Conservation (phyloP, 345 rosid genomes). For the Citrus mangshanensis region DNA sequence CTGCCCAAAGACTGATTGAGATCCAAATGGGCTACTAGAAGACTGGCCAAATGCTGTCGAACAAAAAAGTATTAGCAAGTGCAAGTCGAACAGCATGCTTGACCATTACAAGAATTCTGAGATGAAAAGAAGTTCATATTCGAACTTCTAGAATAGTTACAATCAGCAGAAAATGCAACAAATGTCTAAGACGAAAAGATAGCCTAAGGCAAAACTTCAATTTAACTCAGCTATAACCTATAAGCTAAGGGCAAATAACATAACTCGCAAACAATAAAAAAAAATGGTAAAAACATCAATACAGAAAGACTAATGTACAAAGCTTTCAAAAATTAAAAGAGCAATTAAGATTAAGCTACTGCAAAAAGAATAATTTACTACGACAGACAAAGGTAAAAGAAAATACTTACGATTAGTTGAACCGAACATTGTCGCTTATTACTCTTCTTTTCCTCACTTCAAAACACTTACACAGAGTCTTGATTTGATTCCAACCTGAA, state of each 20-base stretch:
- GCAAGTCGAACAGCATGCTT: background rate
- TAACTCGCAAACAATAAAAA: background rate
- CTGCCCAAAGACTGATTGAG: conserved; percentile 75
- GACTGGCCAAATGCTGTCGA: conserved; percentile 82
- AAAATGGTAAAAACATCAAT: background rate
- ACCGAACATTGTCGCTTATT: conserved; percentile 45
- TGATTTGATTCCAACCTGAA: conserved; percentile 17
- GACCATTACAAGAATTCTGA: background rate
- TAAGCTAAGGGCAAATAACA: background rate
- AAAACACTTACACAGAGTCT: background rate
- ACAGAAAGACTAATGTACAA: background rate
- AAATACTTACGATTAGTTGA: conserved; percentile 51
- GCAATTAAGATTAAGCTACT: background rate
- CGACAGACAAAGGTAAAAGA: conserved; percentile 1
- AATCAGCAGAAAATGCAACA: background rate
- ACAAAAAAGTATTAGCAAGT: background rate
- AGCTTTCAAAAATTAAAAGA: background rate
- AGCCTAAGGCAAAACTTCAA: background rate
- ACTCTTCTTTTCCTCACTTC: conserved; percentile 9
- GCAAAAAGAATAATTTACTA: background rate
- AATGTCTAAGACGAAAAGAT: background rate
- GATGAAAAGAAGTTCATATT: too few relatives aligned
- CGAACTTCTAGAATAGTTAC: background rate
- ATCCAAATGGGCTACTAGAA: conserved; percentile 63
- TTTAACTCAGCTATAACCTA: background rate